Percentiles rank a stretch among this genome's conserved stretches.
Conservation (phyloP, 441 rosid species). For the Erodium chrysanthum region DNA sequence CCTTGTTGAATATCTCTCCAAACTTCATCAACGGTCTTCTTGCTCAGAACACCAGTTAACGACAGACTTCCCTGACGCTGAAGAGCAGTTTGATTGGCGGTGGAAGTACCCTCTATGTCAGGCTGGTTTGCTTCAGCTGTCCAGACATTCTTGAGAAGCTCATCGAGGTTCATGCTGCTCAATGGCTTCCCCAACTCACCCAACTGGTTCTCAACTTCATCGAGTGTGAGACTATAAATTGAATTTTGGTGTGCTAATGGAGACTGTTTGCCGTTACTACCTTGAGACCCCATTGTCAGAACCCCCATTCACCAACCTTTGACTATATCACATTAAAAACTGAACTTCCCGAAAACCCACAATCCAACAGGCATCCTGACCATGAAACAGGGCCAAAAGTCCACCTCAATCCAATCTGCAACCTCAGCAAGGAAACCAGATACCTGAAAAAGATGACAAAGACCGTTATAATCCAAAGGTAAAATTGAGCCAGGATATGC, state of each 20-base stretch:
- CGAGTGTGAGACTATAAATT: constrained; percentile 20
- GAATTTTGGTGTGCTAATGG: constrained; percentile 6
- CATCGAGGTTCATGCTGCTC: constrained; percentile 23
- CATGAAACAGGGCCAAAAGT: neutral
- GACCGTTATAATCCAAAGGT: neutral
- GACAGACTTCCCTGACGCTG: neutral
- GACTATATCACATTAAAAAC: neutral
- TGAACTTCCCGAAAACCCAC: neutral
- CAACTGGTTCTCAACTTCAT: constrained; percentile 24
- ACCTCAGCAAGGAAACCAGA: neutral
- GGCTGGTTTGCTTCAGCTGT: constrained; percentile 17
- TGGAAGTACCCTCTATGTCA: neutral
- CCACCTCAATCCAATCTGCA: neutral
- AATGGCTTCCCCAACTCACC: constrained; percentile 25
- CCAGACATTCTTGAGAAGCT: constrained; percentile 25
- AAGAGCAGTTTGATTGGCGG: neutral
- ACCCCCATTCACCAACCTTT: constrained; percentile 3
- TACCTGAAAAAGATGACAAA: neutral
- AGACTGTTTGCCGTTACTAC: neutral
- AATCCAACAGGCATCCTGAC: neutral
- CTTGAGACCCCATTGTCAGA: constrained; percentile 3
- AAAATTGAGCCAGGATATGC: neutral
- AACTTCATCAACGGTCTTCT: constrained; percentile 3
- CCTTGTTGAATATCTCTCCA: constrained; percentile 5
- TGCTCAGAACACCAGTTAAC: neutral